phyloP scores from a whole-genome alignment of 192 early-diverging fungal species.

The Linnemannia hyalina region DNA sequence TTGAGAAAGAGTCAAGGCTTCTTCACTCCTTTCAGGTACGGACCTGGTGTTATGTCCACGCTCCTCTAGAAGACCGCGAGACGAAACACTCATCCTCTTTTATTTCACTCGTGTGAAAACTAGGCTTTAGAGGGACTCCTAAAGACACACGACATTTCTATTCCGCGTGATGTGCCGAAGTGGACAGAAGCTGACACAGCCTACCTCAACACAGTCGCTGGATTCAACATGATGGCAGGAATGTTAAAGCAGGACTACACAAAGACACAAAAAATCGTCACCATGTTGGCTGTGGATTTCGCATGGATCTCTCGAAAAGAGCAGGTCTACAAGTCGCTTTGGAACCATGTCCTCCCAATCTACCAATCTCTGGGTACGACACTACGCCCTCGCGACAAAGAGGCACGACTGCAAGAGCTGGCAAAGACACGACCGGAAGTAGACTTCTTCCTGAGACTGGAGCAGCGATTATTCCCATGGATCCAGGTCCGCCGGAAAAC shows the following conservation, averaged over 20 bases:
- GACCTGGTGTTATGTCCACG: background rate
- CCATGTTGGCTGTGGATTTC: background rate
- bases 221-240: constrained; percentile 15
- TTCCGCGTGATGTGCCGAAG: constrained; percentile 20
- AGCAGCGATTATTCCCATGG: constrained; percentile 14
- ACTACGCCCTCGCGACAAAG: background rate
- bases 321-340: constrained; percentile 7
- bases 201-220: constrained; percentile 3
- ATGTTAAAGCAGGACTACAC: constrained; percentile 14
- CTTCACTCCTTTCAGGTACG: background rate
- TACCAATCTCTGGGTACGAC: background rate
- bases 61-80: background rate
- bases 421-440: background rate
- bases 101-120: too few relatives aligned
- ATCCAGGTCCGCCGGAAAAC: background rate
- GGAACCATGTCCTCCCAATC: constrained; percentile 18
- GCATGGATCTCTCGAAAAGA: background rate
- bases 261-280: background rate
- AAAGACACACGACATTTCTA: constrained; percentile 23
- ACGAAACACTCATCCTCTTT: background rate
- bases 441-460: constrained; percentile 12
- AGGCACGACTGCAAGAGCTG: background rate
- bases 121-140: constrained; percentile 22
- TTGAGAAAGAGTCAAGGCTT: background rate
- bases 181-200: constrained; percentile 7